Conservation (phyloP, 305 asterid species). For the Plantago lanceolata region DNA sequence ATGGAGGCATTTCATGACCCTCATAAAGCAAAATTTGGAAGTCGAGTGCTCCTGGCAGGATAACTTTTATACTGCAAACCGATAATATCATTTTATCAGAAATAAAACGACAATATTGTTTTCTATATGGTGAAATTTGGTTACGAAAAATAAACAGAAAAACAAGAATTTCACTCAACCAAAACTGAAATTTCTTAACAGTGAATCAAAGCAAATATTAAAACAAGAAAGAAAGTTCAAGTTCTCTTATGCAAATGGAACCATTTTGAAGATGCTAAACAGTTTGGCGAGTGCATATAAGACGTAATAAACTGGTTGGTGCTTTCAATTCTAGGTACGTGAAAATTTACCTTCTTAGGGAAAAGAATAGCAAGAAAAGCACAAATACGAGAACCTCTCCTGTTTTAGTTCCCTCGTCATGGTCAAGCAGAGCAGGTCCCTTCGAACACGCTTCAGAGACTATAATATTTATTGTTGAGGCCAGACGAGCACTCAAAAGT, state of each 20-base stretch:
- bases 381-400: conserved; percentile 59
- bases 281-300: neutral
- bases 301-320: neutral
- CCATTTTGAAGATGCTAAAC: neutral
- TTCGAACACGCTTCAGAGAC: conserved; percentile 61
- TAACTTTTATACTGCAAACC: conserved; percentile 47
- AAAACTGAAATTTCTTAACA: neutral
- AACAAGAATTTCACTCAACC: neutral
- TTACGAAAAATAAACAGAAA: conserved; percentile 23
- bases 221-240: neutral
- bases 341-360: conserved; percentile 44
- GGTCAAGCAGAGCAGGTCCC: conserved; percentile 72
- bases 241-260: neutral
- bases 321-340: neutral
- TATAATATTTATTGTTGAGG: conserved; percentile 38
- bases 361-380: conserved; percentile 64
- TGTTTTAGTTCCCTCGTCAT: conserved; percentile 52
- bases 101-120: conserved; percentile 9
- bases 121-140: conserved; percentile 15
- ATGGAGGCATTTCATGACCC: conserved; percentile 31
- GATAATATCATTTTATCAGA: conserved; percentile 24
- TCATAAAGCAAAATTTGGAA: conserved; percentile 42
- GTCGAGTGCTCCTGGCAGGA: conserved; percentile 57
- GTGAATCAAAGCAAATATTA: neutral
- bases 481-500: conserved; percentile 55